Base-by-base conservation (phyloP, 305 asterid genomes). In the Plantago coronopus region DNA sequence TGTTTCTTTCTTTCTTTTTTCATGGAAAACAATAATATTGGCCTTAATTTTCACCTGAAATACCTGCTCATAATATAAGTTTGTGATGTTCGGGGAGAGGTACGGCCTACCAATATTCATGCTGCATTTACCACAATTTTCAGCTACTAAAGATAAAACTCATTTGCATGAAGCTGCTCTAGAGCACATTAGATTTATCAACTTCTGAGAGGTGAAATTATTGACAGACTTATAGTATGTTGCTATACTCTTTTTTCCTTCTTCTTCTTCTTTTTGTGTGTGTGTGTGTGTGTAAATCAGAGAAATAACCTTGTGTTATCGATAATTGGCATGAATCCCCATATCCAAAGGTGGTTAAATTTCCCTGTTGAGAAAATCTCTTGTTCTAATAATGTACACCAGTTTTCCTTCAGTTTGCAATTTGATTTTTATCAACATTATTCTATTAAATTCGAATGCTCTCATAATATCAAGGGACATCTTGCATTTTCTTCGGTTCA, bases 141-240 rank as follows among this genome's bases (percentile, higher is more conserved):
- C 15, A 16, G 31, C 55, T 56, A 43, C 34, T 27, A 25, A 11
- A 44, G 21, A 55, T 20, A 29, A 10, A 27, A 56, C 57, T 21
- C 27, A 29, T 40, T 27, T 54, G 57, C 48, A 37, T 4, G 10
- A 2, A 18, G 14, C 49, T 19, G 14, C 16, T 58, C 22, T 40
- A 15, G 43, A 18, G 13, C 21, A 43, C 19, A 42, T 58, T 20
- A 43, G 63, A 40, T 58, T 38, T 34, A 58, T 15, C 51, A 57
- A 14, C 49, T 37, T 57, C 49, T 57, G 62, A 38, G 9, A 5
- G 12, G 0, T 10, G 44, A 34, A 16, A 19, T 29, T 18, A 18
- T 48, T 48, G 60, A 34, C 46, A 55, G 37, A 20, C 61, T 55
- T 40, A 31, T 31, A 49, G 5, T 54, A 7, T 2, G n/a, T 54